Base-by-base conservation (phyloP, 805 yeast genomes). In the Cyberlindnera sargentensis region DNA sequence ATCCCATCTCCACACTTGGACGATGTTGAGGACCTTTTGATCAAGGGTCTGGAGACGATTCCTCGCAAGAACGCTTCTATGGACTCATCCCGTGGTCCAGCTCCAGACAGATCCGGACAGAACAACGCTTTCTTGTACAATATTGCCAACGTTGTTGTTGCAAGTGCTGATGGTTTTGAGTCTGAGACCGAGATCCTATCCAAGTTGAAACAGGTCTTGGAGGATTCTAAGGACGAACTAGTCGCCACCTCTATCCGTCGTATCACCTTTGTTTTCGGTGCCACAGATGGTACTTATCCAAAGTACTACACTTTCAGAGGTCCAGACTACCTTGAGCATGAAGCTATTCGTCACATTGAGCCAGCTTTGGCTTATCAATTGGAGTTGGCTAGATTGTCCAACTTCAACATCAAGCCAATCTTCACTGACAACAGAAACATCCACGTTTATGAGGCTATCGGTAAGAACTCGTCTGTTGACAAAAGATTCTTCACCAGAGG, bases 291-390 rank as follows among this genome's bases (percentile, higher is more conserved):
- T 51, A 64, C 84, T 40, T 90, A 91, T 66, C 99, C 99, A 56
- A 86, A 84, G 66, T 93, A 91, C 72, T 93, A 82, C 72, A 93
- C 98, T 33, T 93, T 87, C 77, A 86, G 85, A 59, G 95, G 91
- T 48, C 95, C 95, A 41, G 74, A 75, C 32, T 93, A 84, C 62
- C 58, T 56, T 31, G 99, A 93, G 70, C 95, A 93, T 70, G 80
- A 82, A 67, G 90, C 90, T 23, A 85, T 93, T 63, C 89, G 99
- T 72, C 97, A 93, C 64, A 89, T 93, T 55, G 98, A 93, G 67
- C 99, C 99, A 25, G 96, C 98, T 35, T 74, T 91, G 58, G 98
- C 99, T 41, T 93, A 81, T 84, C 99, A 93, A 72, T 76, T 93
- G 54, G 99, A 93, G 69, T 75, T 93, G 50, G 91, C 87, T 58